Base-by-base conservation (phyloP, 2,329 filamentous ascomycete species). In the Neodidymelliopsis sp. region DNA sequence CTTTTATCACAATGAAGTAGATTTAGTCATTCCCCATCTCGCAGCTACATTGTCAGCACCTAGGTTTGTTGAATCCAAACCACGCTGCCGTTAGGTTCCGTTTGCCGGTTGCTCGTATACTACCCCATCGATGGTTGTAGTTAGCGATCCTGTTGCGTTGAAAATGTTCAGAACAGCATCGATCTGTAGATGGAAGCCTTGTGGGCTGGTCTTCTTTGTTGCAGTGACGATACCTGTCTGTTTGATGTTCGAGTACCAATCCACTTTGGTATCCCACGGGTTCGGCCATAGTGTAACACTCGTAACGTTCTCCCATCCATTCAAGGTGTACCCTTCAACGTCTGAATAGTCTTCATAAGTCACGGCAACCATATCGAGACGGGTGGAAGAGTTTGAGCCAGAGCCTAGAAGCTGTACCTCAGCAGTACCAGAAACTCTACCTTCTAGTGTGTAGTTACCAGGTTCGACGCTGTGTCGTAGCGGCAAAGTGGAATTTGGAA, bases 91-190 rank as follows among this genome's bases (percentile, higher is more conserved):
- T n/a, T n/a, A 53, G 5, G 69, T 65, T 5, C 67, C 67, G 48
- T 76, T 74, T 0, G 54, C 57, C 4, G 76, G 76, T 55, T 78
- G 77, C 4, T 57, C 45, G 53, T 74, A 78, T 19, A 50, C 53
- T 1, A 62, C 53, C 0, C 72, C 75, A 46, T 75, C 67, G 20
- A 76, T 45, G 0, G 60, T 71, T 1, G 73, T 78, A 2, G 59
- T 70, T 42, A 78, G 41, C 0, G 70, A 74, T 1, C 77, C 77
- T 47, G 71, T 77, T 0, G 75, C 73, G 6, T 73, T 49, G 53
- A 77, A 77, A 0, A 74, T 64, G 29, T 77, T 78, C 4, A 46
- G 55, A 54, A 74, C 38, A 2, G 62, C 67, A 62, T 78, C 69
- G 13, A 76, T 75, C 1, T 52, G 45, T 15, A 78, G 39, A 45